Evolutionary conservation across 345 rosid species (phyloP).

Genomic region (Melaleuca quinquenervia): DNA sequence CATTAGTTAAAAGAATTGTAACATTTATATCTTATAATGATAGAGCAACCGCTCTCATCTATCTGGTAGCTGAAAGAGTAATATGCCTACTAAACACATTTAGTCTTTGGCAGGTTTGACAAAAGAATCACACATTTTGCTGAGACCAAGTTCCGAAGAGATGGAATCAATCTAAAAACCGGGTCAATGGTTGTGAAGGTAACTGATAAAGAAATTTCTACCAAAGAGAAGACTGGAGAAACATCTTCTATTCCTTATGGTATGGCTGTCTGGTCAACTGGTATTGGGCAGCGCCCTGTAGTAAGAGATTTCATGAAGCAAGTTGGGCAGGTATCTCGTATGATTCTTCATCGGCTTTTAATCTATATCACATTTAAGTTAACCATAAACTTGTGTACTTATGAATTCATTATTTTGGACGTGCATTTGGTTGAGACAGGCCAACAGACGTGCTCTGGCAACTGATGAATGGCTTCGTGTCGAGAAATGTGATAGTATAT

Average conservation of each 20-base stretch:
- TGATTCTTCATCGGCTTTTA: not conserved
- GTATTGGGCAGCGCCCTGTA: slow-evolving; percentile 82
- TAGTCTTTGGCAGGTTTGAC: slow-evolving; percentile 75
- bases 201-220: slow-evolving; percentile 65
- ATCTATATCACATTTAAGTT: not conserved
- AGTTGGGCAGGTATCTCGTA: slow-evolving; percentile 71
- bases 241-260: slow-evolving; percentile 66
- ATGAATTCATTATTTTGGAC: not conserved
- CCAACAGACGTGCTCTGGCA: slow-evolving; percentile 79
- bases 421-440: slow-evolving; percentile 19
- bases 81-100: not conserved
- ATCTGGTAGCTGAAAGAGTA: not conserved
- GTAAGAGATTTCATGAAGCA: slow-evolving; percentile 84
- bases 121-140: slow-evolving; percentile 96
- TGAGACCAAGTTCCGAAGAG: slow-evolving; percentile 81
- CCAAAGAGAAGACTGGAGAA: slow-evolving; percentile 59
- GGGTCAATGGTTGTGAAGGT: slow-evolving; percentile 93
- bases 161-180: slow-evolving; percentile 78
- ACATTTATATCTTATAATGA: not conserved
- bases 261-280: slow-evolving; percentile 98
- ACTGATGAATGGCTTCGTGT: slow-evolving; percentile 98
- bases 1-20: not conserved
- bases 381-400: not conserved
- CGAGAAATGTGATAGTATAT: slow-evolving; percentile 54
- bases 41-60: not conserved